phyloP scores from a whole-genome alignment of 2,329 filamentous ascomycete species.

The Rutstroemia sp. region DNA sequence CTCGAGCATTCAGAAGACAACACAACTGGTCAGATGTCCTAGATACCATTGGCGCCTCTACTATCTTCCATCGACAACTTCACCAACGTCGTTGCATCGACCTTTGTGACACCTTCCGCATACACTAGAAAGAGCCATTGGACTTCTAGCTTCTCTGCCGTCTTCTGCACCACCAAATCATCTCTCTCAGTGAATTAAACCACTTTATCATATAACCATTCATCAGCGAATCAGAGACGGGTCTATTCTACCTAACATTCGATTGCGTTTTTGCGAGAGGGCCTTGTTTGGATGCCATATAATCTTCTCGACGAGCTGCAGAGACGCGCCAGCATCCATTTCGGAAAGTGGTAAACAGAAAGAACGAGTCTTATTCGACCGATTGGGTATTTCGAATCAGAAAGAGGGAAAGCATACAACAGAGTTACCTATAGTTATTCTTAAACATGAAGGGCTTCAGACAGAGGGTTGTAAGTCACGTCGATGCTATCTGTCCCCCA shows the following conservation, averaged over 20 bases:
- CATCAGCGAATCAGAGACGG: neutral
- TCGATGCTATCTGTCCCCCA: conserved; percentile 20
- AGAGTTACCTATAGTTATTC: neutral
- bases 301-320: neutral
- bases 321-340: neutral
- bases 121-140: neutral
- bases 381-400: neutral
- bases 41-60: conserved; percentile 1
- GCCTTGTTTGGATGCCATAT: neutral
- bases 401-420: neutral
- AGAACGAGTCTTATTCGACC: neutral
- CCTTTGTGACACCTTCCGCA: neutral
- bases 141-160: neutral
- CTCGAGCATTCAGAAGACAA: conserved; percentile 1
- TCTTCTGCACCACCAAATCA: neutral
- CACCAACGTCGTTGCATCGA: conserved; percentile 1
- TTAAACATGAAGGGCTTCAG: conserved; percentile 91
- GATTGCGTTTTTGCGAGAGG: neutral
- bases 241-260: neutral
- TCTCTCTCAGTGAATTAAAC: neutral
- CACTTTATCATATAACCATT: neutral
- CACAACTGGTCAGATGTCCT: neutral
- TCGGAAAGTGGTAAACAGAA: neutral
- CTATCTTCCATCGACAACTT: neutral
- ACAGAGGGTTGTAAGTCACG: conserved; percentile 80